These are phyloP conservation scores for Mycena metata DNA, from an alignment of 768 basidiomycete genomes.

Conservation along the genomic window DNA sequence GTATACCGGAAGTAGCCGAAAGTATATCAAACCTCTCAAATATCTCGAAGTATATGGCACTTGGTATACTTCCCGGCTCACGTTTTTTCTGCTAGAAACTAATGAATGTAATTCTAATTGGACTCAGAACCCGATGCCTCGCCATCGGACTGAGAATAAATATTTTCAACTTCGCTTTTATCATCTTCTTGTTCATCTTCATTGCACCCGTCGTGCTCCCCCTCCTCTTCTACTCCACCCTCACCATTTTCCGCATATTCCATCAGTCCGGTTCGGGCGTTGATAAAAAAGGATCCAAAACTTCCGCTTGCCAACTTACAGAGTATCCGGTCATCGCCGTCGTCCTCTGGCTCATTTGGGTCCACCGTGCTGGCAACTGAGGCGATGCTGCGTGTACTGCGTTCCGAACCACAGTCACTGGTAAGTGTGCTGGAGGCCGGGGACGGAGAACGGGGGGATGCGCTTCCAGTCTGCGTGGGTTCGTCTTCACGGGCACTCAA, in stretches of 20 bases:
- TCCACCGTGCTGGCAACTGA: not conserved
- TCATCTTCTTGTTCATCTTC: not conserved
- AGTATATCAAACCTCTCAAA: too few species aligned
- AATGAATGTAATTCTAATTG: too few species aligned
- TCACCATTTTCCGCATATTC: not conserved
- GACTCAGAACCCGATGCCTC: too few species aligned
- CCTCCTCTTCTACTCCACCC: not conserved
- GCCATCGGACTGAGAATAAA: not conserved
- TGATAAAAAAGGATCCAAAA: not conserved
- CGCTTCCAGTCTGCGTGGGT: too few species aligned
- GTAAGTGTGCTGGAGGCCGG: too few species aligned
- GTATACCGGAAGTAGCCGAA: too few species aligned
- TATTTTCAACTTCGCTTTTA: not conserved
- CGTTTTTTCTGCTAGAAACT: too few species aligned
- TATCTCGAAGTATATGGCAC: too few species aligned
- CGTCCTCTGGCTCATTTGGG: slow-evolving; percentile 11
- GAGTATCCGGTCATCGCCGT: not conserved
- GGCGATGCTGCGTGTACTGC: not conserved
- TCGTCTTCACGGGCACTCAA: too few species aligned
- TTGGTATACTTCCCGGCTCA: too few species aligned
- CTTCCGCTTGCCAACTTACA: not conserved
- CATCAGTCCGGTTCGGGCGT: not conserved
- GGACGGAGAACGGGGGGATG: too few species aligned
- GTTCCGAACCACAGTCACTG: not conserved
- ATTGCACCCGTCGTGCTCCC: not conserved